Conservation (phyloP, 2,329 filamentous ascomycete genomes). For the Ilyonectria destructans region DNA sequence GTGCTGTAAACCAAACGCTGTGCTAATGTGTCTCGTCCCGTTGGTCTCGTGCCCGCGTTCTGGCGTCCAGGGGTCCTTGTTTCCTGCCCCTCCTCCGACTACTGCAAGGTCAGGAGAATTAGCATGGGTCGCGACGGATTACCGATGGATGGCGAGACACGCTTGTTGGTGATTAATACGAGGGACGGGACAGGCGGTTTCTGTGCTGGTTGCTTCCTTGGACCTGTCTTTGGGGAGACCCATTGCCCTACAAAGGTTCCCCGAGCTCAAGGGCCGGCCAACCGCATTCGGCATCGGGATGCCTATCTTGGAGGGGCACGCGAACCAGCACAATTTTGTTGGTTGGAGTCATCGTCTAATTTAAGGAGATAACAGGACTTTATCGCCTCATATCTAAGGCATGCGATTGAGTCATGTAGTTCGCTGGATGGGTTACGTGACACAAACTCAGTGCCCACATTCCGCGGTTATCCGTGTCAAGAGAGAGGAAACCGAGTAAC, state of each 20-base stretch:
- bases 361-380: background rate
- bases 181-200: background rate
- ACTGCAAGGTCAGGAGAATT: slow-evolving; percentile 20
- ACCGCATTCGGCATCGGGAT: slow-evolving; percentile 17
- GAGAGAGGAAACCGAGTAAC: no score
- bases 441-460: background rate
- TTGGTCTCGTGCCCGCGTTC: slow-evolving; percentile 27
- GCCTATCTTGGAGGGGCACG: slow-evolving; percentile 8
- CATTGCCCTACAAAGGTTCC: slow-evolving; percentile 21
- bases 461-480: background rate
- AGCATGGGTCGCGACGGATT: slow-evolving; percentile 16
- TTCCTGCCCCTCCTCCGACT: slow-evolving; percentile 6
- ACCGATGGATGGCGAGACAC: slow-evolving; percentile 5
- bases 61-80: slow-evolving; percentile 11
- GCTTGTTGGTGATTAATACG: slow-evolving; percentile 9
- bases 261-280: background rate
- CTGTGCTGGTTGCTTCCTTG: slow-evolving; percentile 3
- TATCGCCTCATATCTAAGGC: background rate
- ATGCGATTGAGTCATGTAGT: slow-evolving; percentile 1
- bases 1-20: slow-evolving; percentile 13
- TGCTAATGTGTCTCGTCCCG: slow-evolving; percentile 36
- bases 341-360: background rate
- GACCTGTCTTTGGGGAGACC: slow-evolving; percentile 24
- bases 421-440: background rate
- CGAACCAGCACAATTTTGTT: background rate